Evolutionary conservation across 2,329 filamentous ascomycete genomes (phyloP).

Genomic region (Trichoderma sp.): DNA sequence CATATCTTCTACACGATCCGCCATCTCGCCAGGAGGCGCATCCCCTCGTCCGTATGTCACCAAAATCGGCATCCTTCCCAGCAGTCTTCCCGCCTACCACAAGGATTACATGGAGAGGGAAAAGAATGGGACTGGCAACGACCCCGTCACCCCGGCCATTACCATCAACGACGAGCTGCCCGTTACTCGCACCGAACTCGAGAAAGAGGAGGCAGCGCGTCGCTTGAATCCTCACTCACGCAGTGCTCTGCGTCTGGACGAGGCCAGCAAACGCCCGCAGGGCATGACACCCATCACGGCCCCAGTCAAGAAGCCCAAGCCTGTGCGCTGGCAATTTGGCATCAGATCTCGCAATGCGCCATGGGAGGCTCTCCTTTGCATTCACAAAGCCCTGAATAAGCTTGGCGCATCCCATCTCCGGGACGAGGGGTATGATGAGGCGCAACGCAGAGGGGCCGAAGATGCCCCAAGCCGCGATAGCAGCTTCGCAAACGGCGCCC

Average conservation of each 20-base stretch:
- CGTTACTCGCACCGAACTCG: slow-evolving; percentile 63
- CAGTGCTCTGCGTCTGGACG: slow-evolving; percentile 69
- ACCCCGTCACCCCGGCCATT: slow-evolving; percentile 45
- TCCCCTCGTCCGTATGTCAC: slow-evolving; percentile 66
- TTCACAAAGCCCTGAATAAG: slow-evolving; percentile 87
- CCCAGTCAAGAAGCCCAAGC: slow-evolving; percentile 68
- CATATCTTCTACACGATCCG: slow-evolving; percentile 58
- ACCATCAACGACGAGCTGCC: slow-evolving; percentile 52
- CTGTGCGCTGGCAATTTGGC: slow-evolving; percentile 95
- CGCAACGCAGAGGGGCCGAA: slow-evolving; percentile 48
- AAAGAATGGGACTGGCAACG: slow-evolving; percentile 54
- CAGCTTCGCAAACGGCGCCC: slow-evolving; percentile 46
- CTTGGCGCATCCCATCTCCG: slow-evolving; percentile 87
- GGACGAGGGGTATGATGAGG: slow-evolving; percentile 60
- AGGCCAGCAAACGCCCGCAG: slow-evolving; percentile 60
- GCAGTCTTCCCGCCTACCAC: slow-evolving; percentile 87
- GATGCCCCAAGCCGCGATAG: slow-evolving; percentile 42
- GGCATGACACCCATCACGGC: slow-evolving; percentile 65
- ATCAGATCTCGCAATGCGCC: slow-evolving; percentile 93
- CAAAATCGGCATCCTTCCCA: slow-evolving; percentile 89
- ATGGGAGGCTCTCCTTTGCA: slow-evolving; percentile 90
- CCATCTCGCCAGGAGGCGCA: slow-evolving; percentile 51
- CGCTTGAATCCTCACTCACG: slow-evolving; percentile 84
- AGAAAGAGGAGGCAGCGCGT: slow-evolving; percentile 79
- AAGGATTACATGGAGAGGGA: slow-evolving; percentile 82